A percentile compares a stretch with the other conserved stretches of the same genome.
Evolutionary conservation across 2,329 filamentous ascomycete genomes (phyloP).

Genomic region (Ceratocystis alfenasii): DNA sequence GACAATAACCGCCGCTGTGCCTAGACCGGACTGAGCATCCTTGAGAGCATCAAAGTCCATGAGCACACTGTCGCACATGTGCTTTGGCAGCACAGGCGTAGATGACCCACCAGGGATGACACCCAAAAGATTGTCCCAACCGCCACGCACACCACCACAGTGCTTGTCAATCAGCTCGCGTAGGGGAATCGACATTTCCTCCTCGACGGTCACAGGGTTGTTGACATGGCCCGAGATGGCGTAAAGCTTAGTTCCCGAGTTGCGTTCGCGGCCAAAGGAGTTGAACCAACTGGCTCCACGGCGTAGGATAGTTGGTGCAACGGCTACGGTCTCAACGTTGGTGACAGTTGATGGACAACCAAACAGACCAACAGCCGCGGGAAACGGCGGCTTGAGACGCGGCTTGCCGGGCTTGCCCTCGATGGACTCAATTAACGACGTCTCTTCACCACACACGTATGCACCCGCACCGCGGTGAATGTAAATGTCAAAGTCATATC

Average conservation of each 20-base stretch:
- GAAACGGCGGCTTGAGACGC: constrained; percentile 96
- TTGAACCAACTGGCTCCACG: constrained; percentile 90
- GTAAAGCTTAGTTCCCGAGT: constrained; percentile 94
- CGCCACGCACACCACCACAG: constrained; percentile 89
- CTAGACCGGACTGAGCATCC: constrained; percentile 92
- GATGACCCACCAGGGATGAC: constrained; percentile 95
- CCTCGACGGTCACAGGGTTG: constrained; percentile 94
- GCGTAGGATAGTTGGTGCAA: constrained; percentile 89
- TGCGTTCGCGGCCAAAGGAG: constrained; percentile 85
- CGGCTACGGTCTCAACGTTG: constrained; percentile 94
- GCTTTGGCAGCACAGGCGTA: constrained; percentile 86
- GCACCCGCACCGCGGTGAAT: constrained; percentile 94
- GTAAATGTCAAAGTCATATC: constrained; percentile 96
- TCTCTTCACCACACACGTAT: constrained; percentile 97
- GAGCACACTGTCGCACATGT: constrained; percentile 81
- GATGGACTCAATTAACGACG: constrained; percentile 91
- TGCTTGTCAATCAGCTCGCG: constrained; percentile 96
- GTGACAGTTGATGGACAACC: constrained; percentile 96
- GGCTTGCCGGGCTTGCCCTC: constrained; percentile 99
- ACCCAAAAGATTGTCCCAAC: constrained; percentile 94
- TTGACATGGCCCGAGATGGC: constrained; percentile 99
- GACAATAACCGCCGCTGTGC: constrained; percentile 94
- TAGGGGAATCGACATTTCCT: constrained; percentile 97
- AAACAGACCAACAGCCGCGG: constrained; percentile 91
- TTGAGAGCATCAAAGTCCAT: constrained; percentile 99